phyloP scores from a whole-genome alignment of 169 alveolate species.

The Neospora caninum region DNA sequence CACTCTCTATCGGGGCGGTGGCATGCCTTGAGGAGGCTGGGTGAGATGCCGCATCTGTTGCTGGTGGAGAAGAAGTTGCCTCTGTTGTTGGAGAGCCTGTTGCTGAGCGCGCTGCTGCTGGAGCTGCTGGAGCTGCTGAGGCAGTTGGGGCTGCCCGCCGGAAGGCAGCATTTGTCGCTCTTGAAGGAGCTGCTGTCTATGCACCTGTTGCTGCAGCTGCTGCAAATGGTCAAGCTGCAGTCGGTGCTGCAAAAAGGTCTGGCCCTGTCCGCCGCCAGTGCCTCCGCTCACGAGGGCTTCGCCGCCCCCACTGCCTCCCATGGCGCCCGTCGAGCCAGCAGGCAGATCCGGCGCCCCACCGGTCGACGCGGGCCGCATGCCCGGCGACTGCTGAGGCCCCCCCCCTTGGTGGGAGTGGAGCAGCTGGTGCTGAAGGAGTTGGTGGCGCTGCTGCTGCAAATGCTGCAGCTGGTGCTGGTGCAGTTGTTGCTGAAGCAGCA shows the following conservation, averaged over 20 bases:
- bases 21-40: background rate
- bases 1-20: background rate
- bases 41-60: background rate
- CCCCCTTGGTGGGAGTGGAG: background rate
- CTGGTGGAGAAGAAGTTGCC: background rate
- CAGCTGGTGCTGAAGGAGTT: background rate
- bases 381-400: background rate
- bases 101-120: background rate
- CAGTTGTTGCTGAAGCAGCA: background rate
- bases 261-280: background rate
- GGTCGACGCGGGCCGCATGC: background rate
- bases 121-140: background rate
- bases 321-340: background rate
- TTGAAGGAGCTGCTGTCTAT: background rate
- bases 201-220: background rate
- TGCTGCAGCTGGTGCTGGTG: slow-evolving; percentile 5
- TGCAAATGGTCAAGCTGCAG: background rate
- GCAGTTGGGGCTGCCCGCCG: background rate
- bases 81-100: background rate
- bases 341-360: background rate
- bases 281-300: background rate
- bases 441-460: slow-evolving; percentile 4
- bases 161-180: background rate
- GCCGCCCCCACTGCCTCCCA: background rate
- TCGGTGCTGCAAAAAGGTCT: background rate